Base-by-base conservation (phyloP, 2,329 filamentous ascomycete genomes). In the Aspergillus latus region DNA sequence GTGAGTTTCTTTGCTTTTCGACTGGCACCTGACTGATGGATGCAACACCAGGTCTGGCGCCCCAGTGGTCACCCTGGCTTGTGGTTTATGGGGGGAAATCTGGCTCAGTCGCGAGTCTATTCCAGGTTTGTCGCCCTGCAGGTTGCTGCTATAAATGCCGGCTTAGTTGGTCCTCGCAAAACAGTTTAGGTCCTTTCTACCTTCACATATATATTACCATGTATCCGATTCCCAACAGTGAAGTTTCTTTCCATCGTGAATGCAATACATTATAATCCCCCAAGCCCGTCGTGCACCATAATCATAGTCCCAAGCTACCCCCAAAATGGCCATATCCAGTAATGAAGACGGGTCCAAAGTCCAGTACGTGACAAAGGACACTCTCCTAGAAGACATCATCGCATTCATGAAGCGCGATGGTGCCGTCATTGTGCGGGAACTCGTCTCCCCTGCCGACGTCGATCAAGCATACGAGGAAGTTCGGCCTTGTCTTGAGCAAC, bases 51-150 rank as follows among this genome's bases (percentile, higher is more conserved):
- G 52, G 42, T 56, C 13, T 56, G 54, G 54, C 34, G 54, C 5
- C 42, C 30, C 4, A 56, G 43, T n/a, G 54, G 54, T 4, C 54
- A 56, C 29, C 54, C 43, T 9, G 15, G 44, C 13, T 49, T 56
- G 11, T 56, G 54, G 54, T 52, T 43, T 36, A 56, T 56, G 54
- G 49, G 49, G 3, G 54, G 54, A 7, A 52, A 9, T 36, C 29
- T 56, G 6, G 43, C 34, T 1, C 28, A 26, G 49, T 43, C 34
- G 48, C 49, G 54, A 6, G 28, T 32, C 5, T 56, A 43, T 30
- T 56, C 54, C 7, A 13, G 36, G 5, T 26, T 56, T 7, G 11
- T 56, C 4, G 54, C 54, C 29, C 42, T 56, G 54, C 54, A 56
- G 28, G 48, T 56, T 11, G 42, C 42, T 8, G 42, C 42, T 21